Evolutionary conservation across 1,284 basidiomycete genomes (phyloP).

Genomic region (Pyrrhoderma lamaoense): DNA sequence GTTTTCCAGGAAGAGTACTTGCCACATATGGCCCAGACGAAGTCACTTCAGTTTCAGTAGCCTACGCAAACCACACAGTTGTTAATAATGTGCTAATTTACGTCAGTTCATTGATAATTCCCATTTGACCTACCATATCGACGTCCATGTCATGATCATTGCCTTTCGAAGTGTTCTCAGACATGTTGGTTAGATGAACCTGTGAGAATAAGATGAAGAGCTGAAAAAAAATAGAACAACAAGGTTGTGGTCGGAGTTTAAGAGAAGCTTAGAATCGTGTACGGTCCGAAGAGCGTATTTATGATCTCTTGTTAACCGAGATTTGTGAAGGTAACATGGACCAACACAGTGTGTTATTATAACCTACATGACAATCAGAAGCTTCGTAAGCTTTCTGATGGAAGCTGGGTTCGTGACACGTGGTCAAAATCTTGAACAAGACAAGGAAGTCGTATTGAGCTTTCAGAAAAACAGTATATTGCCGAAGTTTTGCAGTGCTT

Average conservation of each 20-base stretch:
- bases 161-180: neutral
- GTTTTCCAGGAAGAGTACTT: neutral
- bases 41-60: neutral
- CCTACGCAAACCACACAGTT: neutral
- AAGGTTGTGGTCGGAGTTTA: slow-evolving; percentile 11
- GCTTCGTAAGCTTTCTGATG: neutral
- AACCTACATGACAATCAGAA: neutral
- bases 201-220: neutral
- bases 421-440: neutral
- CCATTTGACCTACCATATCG: slow-evolving; percentile 4
- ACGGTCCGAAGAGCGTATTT: neutral
- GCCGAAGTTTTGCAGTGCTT: neutral
- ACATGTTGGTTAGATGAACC: too few species aligned
- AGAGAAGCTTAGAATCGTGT: neutral
- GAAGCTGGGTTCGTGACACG: neutral
- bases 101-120: too few species aligned
- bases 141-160: slow-evolving; percentile 4
- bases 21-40: slow-evolving; percentile 2
- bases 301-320: neutral
- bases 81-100: too few species aligned
- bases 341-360: too few species aligned
- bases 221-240: neutral
- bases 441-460: neutral
- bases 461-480: too few species aligned
- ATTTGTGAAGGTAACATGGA: neutral